Percentiles rank a stretch among this genome's conserved stretches.
phyloP scores from a whole-genome alignment of 164 flowering plant species.

The Stephania yunnanensis region DNA sequence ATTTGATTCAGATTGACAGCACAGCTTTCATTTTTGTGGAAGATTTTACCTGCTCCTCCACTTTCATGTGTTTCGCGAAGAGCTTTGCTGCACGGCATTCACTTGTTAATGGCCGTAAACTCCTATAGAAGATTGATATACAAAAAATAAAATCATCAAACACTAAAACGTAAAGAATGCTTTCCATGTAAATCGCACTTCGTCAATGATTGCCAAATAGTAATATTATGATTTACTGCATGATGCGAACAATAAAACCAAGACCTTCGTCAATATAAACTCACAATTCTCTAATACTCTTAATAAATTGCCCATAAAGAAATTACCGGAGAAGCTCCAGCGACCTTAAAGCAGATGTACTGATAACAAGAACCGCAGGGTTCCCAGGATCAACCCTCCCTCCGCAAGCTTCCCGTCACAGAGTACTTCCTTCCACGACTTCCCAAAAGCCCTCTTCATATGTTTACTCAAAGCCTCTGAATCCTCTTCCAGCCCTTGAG shows the following conservation, averaged over 20 bases:
- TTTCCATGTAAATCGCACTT: not conserved
- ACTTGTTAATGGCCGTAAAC: constrained; percentile 55
- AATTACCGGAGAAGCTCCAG: constrained; percentile 70
- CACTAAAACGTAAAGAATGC: not conserved
- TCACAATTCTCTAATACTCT: not conserved
- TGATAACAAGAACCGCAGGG: constrained; percentile 68
- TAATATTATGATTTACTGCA: not conserved
- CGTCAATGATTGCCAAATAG: not conserved
- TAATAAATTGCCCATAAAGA: not conserved
- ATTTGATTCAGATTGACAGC: not conserved
- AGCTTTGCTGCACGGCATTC: constrained; percentile 84
- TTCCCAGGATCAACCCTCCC: constrained; percentile 64
- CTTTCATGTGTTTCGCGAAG: constrained; percentile 93
- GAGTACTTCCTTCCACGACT: constrained; percentile 62
- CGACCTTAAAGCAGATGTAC: constrained; percentile 74
- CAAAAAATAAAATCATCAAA: not conserved
- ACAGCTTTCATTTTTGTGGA: not conserved
- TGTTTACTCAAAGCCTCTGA: constrained; percentile 38
- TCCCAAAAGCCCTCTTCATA: constrained; percentile 60
- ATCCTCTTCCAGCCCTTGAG: constrained; percentile 38
- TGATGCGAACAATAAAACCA: not conserved
- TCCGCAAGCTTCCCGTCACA: constrained; percentile 44
- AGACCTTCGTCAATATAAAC: not conserved
- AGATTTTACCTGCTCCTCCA: constrained; percentile 72
- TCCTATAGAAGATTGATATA: constrained; percentile 31